Conservation (phyloP, 2,329 filamentous ascomycete genomes). For the Claviceps arundinis region DNA sequence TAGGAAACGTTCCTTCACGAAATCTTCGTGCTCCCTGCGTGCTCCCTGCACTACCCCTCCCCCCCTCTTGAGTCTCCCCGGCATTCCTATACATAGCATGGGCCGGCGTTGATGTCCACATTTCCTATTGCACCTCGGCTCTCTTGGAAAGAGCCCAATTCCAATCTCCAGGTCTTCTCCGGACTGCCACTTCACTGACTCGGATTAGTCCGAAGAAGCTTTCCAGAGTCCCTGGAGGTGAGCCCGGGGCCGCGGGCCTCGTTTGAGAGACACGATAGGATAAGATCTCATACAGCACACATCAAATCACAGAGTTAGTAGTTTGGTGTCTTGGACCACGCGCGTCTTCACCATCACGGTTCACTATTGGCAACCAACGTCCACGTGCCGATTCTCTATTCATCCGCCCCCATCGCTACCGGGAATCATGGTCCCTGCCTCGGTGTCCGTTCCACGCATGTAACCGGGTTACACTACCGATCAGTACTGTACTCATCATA, state of each 20-base stretch:
- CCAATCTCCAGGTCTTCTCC: background rate
- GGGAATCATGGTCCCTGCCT: background rate
- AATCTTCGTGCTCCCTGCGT: background rate
- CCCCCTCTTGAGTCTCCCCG: background rate
- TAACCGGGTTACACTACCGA: background rate
- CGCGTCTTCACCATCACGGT: background rate
- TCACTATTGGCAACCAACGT: background rate
- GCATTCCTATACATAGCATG: background rate
- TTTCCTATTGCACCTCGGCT: background rate
- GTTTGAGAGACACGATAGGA: background rate
- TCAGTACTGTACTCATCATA: background rate
- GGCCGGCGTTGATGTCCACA: background rate
- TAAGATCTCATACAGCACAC: background rate
- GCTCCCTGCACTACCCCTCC: background rate
- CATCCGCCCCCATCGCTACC: background rate
- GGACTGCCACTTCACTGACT: background rate
- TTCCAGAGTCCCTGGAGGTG: background rate
- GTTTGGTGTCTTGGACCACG: background rate
- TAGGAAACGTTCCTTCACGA: conserved; percentile 1
- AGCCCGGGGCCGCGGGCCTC: background rate
- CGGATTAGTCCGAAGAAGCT: background rate
- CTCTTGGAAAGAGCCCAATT: background rate
- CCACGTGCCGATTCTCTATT: background rate
- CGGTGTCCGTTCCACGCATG: background rate
- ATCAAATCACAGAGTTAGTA: background rate